Evolutionary conservation across 2,329 filamentous ascomycete genomes (phyloP), one percentile per base, ranked within the genome.

Genomic region (Aspergillus versicolor): DNA sequence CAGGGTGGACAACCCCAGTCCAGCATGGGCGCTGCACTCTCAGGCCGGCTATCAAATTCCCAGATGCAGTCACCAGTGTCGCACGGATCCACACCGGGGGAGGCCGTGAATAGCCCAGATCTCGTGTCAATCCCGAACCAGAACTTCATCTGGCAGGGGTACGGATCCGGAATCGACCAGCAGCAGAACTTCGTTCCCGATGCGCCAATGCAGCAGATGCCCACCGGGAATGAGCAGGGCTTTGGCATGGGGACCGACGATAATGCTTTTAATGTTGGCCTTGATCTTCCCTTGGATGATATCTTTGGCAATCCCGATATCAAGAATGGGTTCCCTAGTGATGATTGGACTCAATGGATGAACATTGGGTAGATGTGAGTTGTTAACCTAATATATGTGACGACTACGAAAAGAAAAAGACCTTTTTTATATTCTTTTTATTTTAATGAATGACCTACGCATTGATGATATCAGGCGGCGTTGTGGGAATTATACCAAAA

Each of bases 261-360:
- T 43, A 65, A 61, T 45, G 43, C 61, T 3, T 61, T 73, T 58
- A 71, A 68, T 12, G 67, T 70, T 61, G 67, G 70, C 17, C 62
- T 72, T 56, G 73, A 74, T 47, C 53, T 75, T 15, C 43, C 70
- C 11, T 66, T 75, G 52, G 75, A 77, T 44, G 74, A 78, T 54
- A 62, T 77, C n/a, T 75, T 77, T 38, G 75, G 75, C 27, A 77
- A 69, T 56, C 64, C 65, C 22, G 67, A 67, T 13, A 53, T 58
- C 22, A 65, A 50, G 57, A 62, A 65, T 30, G 64, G 60, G 30
- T 60, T 65, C 38, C 51, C 64, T 49, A 72, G 68, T 56, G 73
- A 75, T 34, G 73, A 75, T 19, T 76, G 73, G 73, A 66, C 65
- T 27, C 70, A 73, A 56, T 76, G 73, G 72, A 75, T 73, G 71